Percentiles rank a stretch among this genome's conserved stretches.
These are phyloP conservation scores for Erodium maritimum DNA, from an alignment of 345 rosid genomes.

Conservation along the genomic window DNA sequence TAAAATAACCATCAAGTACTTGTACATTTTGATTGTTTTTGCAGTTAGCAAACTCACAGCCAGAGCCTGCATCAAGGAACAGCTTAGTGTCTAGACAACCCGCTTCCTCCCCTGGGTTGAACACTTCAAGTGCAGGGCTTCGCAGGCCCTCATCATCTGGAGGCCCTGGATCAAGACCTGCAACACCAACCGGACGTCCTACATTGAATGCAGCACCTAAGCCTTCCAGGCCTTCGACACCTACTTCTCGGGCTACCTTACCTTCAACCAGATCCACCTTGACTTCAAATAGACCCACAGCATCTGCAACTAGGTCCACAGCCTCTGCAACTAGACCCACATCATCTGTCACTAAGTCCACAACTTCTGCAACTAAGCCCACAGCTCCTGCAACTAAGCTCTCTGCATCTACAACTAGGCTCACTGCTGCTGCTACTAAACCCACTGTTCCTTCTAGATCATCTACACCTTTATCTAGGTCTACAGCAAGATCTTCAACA, in stretches of 20 bases:
- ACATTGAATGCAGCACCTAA: conserved; percentile 41
- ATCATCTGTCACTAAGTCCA: conserved; percentile 21
- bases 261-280: conserved; percentile 21
- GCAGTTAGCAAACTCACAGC: conserved; percentile 65
- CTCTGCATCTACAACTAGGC: conserved; percentile 24
- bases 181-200: conserved; percentile 77
- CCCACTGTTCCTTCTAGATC: conserved; percentile 63
- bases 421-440: conserved; percentile 27
- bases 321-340: conserved; percentile 44
- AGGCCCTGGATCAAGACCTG: conserved; percentile 88
- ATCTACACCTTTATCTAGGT: conserved; percentile 67
- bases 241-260: conserved; percentile 67
- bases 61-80: conserved; percentile 47
- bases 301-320: conserved; percentile 33
- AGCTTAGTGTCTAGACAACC: conserved; percentile 54
- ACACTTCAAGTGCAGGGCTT: conserved; percentile 39
- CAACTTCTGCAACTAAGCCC: conserved; percentile 27
- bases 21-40: conserved; percentile 14
- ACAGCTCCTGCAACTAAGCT: conserved; percentile 31
- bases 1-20: neutral
- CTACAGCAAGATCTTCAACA: conserved; percentile 69
- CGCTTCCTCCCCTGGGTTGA: conserved; percentile 60
- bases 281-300: conserved; percentile 42
- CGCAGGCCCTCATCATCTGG: conserved; percentile 97
- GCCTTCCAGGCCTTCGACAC: conserved; percentile 73